These are phyloP conservation scores for Aureobasidium sp. DNA, from an alignment of 2,329 filamentous ascomycete genomes.

Conservation along the genomic window DNA sequence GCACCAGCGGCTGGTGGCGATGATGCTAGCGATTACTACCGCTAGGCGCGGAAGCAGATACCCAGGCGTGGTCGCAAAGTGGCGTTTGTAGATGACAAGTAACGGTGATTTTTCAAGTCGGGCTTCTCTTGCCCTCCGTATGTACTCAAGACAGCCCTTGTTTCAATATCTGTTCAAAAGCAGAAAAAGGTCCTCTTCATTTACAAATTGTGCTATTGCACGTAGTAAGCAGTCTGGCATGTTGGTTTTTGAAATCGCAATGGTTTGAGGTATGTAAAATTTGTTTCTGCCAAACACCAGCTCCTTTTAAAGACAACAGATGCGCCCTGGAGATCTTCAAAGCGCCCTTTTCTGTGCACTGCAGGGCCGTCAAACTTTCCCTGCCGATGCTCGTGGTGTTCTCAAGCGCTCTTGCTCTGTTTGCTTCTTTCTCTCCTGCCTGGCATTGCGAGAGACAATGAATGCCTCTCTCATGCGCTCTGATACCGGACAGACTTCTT, in stretches of 20 bases:
- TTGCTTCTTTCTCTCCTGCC: background rate
- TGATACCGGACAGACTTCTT: background rate
- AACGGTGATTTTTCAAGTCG: background rate
- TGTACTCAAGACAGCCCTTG: background rate
- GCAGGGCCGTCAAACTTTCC: background rate
- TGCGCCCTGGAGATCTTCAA: background rate
- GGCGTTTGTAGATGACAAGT: background rate
- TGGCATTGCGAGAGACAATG: background rate
- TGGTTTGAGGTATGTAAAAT: background rate
- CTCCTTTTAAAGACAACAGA: background rate
- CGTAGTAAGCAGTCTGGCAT: background rate
- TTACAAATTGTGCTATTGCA: too few relatives aligned
- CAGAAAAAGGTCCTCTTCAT: background rate
- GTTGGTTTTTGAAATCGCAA: background rate
- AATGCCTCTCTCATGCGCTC: background rate
- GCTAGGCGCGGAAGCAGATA: slow-evolving; percentile 14
- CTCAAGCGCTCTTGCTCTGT: background rate
- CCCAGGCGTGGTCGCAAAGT: background rate
- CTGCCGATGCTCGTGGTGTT: background rate
- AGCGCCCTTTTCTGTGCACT: background rate
- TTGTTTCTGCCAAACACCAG: background rate
- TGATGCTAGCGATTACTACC: slow-evolving; percentile 31
- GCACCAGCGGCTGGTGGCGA: slow-evolving; percentile 23
- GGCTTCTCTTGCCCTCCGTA: background rate
- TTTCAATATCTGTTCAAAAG: background rate